These are phyloP conservation scores for Yamadazyma olivae DNA, from an alignment of 805 yeast genomes.

Conservation along the genomic window DNA sequence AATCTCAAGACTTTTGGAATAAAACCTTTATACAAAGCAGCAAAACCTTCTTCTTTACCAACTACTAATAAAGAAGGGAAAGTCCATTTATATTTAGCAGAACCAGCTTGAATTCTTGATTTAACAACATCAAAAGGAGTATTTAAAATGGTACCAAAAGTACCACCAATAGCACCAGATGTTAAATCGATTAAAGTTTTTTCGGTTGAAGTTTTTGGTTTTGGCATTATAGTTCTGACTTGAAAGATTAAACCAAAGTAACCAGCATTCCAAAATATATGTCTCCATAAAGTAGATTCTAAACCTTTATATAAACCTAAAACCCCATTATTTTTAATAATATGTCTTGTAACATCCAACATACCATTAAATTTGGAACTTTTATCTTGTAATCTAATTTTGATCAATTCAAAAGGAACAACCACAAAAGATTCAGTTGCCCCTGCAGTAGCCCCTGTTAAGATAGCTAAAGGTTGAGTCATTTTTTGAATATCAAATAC, in stretches of 20 bases:
- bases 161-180: conserved; percentile 96
- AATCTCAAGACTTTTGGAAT: conserved; percentile 94
- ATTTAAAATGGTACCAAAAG: conserved; percentile 90
- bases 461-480: conserved; percentile 79
- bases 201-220: conserved; percentile 65
- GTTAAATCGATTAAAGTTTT: conserved; percentile 83
- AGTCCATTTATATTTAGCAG: conserved; percentile 91
- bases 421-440: conserved; percentile 95
- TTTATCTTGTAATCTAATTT: conserved; percentile 90
- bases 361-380: conserved; percentile 80
- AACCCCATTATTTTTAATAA: conserved; percentile 72
- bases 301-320: conserved; percentile 89
- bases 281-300: conserved; percentile 98
- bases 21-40: conserved; percentile 93
- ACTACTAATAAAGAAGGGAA: conserved; percentile 73
- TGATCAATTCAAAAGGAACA: conserved; percentile 95
- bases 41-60: conserved; percentile 86
- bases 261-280: conserved; percentile 95
- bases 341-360: conserved; percentile 72
- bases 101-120: conserved; percentile 91
- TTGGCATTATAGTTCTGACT: conserved; percentile 74
- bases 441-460: conserved; percentile 98
- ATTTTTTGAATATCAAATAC: conserved; percentile 65
- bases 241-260: conserved; percentile 95
- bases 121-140: conserved; percentile 98